These are phyloP conservation scores for Rutstroemia sp. DNA, from an alignment of 2,329 filamentous ascomycete genomes.

Conservation along the genomic window DNA sequence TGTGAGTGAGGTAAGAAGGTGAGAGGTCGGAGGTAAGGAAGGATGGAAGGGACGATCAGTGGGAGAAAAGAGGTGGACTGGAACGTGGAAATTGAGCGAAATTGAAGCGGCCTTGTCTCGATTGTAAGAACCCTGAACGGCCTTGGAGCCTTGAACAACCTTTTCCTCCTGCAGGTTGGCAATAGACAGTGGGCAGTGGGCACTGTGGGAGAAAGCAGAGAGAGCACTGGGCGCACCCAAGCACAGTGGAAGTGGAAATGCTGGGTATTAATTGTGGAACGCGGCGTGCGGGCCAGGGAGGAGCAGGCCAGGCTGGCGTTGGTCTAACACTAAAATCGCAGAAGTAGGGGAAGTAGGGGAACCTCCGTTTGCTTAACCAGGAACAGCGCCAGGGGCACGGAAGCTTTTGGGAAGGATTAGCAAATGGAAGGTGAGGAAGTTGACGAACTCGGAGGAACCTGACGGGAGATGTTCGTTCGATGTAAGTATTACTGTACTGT, in stretches of 20 bases:
- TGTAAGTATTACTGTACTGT: too few relatives aligned
- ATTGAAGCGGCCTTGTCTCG: slow-evolving; percentile 6
- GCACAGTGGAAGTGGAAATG: background rate
- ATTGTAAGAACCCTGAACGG: background rate
- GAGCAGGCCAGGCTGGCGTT: background rate
- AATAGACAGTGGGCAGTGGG: background rate
- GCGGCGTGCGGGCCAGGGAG: background rate
- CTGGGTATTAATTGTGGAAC: background rate
- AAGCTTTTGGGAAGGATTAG: too few relatives aligned
- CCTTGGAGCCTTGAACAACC: slow-evolving; percentile 6
- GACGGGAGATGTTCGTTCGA: too few relatives aligned
- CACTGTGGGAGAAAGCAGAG: background rate
- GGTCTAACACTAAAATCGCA: background rate
- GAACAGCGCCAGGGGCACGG: too few relatives aligned
- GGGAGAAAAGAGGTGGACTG: background rate
- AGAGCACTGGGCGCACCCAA: background rate
- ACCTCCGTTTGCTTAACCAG: too few relatives aligned
- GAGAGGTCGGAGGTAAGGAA: slow-evolving; percentile 2
- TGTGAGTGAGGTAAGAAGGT: background rate
- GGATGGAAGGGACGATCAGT: background rate
- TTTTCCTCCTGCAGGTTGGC: background rate
- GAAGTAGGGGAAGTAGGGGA: background rate
- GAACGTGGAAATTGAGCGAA: too few relatives aligned
- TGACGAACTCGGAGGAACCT: too few relatives aligned
- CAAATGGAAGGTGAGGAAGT: too few relatives aligned